A percentile compares a stretch with the other conserved stretches of the same genome.
Evolutionary conservation across 2,329 filamentous ascomycete genomes (phyloP).

Genomic region (Ophiostoma sp.): DNA sequence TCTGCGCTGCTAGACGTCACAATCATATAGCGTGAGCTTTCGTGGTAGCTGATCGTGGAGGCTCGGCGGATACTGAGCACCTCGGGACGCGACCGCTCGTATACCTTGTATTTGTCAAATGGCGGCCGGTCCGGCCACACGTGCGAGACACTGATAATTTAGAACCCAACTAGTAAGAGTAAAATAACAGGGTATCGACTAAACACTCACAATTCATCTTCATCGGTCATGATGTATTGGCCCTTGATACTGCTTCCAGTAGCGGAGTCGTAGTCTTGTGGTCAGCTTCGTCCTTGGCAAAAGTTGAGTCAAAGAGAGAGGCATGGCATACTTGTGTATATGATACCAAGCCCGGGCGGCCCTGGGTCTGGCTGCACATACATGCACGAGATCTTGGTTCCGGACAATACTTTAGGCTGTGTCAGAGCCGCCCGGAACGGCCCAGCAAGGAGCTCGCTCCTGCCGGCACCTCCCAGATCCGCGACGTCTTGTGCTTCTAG

Average conservation of each 20-base stretch:
- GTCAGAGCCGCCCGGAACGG: not conserved
- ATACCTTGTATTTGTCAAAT: not conserved
- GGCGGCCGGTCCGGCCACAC: not conserved
- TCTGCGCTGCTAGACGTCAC: constrained; percentile 34
- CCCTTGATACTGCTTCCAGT: constrained; percentile 31
- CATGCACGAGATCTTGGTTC: constrained; percentile 17
- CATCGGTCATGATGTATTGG: constrained; percentile 41
- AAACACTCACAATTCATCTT: constrained; percentile 29
- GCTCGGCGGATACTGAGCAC: constrained; percentile 31
- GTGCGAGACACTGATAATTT: not conserved
- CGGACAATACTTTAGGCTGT: not conserved
- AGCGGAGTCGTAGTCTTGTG: not conserved
- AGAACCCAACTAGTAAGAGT: no score
- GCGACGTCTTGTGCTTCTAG: not conserved
- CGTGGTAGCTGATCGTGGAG: constrained; percentile 46
- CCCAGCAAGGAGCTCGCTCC: not conserved
- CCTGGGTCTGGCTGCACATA: constrained; percentile 34
- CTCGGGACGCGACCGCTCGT: constrained; percentile 16
- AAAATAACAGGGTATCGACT: no score
- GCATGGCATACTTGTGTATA: constrained; percentile 34
- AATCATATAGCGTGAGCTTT: constrained; percentile 39
- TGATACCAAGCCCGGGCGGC: constrained; percentile 39
- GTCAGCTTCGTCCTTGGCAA: no score
- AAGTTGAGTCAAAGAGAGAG: no score
- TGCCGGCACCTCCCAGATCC: no score